Evolutionary conservation across 140 eudicot species (phyloP), one percentile per base, ranked within the genome.

Genomic region (Stevia rebaudiana): DNA sequence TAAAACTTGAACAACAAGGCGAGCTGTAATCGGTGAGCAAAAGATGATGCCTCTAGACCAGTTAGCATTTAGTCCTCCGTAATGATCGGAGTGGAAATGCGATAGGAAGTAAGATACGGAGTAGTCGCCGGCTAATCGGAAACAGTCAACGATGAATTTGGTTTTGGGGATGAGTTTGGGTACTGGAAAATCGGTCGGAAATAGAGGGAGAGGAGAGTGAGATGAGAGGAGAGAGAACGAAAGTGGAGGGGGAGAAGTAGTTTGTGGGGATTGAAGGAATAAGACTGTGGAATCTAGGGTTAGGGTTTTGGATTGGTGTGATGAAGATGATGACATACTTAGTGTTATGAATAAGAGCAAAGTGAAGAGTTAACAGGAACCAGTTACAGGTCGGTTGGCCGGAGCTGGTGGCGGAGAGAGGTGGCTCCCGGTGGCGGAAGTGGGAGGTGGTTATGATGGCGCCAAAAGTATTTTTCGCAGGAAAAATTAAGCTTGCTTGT

Each of bases 21-120:
- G 76, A 1, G 88, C 85, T 11, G 98, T 92, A 28, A 61, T 41
- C 25, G 70, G 22, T 24, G 97, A 88, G 74, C 95, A 85, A 33
- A 31, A 88, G 4, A 92, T 83, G 48, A 88, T 67, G 22, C 98
- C 98, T 24, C 56, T 72, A 17, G 95, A 72, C 96, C 96, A 92
- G 58, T 35, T 74, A 0, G 92, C 61, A 37, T 78, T 59, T n/a
- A 92, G 84, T 35, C 97, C 97, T 9, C 71, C 21, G 73, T 92
- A 92, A 84, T 92, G 98, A 57, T 92, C 96, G 78, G 98, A 85
- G 90, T 92, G 98, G 85, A 88, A 92, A 66, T 92, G 98, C 0
- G 96, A 81, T 64, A 92, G 94, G 68, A 92, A 92, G 76, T 88
- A 92, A 2, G 98, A 81, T 42, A 83, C 53, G 42, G 98, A 88